Base-by-base conservation (phyloP, 805 yeast genomes). In the Teunomyces stri region DNA sequence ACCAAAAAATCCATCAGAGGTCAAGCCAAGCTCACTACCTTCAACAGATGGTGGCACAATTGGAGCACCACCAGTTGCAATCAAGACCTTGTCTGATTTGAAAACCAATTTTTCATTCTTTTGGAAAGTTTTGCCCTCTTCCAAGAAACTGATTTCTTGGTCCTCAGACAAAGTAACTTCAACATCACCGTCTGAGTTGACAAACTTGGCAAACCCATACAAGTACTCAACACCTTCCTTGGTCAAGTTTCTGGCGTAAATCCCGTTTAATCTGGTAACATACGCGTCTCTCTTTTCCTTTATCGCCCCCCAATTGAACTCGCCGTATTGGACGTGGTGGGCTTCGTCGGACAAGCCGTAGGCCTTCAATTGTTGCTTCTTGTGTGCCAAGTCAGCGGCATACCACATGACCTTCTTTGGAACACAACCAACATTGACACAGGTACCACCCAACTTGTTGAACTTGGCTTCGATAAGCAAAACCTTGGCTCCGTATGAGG, bases 381-480 rank as follows among this genome's bases (percentile, higher is more conserved):
- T 84, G 52, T 80, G 79, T 15, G 97, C 97, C 65, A 89, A 69
- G 58, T 91, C 97, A 27, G 94, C 84, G 9, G 97, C 97, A 58
- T 91, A 85, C 99, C 99, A 94, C 97, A 94, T 91, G 40, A 94
- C 89, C 66, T 94, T 94, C 76, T 94, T 94, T 42, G 99, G 99
- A 42, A 94, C 99, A 77, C 99, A 94, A 16, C 99, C 99, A 38
- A 92, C 98, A 65, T 94, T 94, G 52, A 94, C 99, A 79, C 99
- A 94, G 36, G 99, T 94, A 25, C 99, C 99, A 49, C 99, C 99
- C 69, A 94, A 78, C 57, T 66, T 68, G 44, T 68, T 55, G 53
- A 76, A 84, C 45, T 82, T 80, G 35, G 88, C 81, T 68, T 94
- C 99, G 45, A 94, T 76, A 16, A 94, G 62, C 45, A 91, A 73